A percentile compares a stretch with the other conserved stretches of the same genome.
phyloP scores from a whole-genome alignment of 1,139 yeast genomes.

The Debaryomyces psychrophilus region DNA sequence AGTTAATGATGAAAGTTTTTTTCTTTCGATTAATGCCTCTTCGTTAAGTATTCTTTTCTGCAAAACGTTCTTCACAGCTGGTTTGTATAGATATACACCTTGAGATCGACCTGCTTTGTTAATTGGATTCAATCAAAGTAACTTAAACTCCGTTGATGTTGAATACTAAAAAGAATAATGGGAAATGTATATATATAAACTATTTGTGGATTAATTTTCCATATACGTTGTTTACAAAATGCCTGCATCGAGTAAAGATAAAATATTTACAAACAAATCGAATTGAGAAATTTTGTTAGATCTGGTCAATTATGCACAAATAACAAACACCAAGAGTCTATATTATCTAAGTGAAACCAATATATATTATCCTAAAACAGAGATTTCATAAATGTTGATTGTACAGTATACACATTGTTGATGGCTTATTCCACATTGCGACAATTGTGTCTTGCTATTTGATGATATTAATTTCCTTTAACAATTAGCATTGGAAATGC shows the following conservation, averaged over 20 bases:
- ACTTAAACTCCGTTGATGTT: neutral
- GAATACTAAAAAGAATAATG: slow-evolving; percentile 1
- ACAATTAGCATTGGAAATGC: neutral
- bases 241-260: slow-evolving; percentile 10
- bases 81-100: slow-evolving; percentile 2
- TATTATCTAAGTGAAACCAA: neutral
- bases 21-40: slow-evolving; percentile 4
- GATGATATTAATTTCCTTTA: neutral
- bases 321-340: slow-evolving; percentile 4
- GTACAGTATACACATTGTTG: neutral
- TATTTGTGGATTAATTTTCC: slow-evolving; percentile 11
- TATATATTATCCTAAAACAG: slow-evolving; percentile 8
- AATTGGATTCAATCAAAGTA: neutral
- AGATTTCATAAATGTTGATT: slow-evolving; percentile 5
- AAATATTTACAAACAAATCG: slow-evolving; percentile 21
- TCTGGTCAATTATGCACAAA: neutral
- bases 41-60: neutral
- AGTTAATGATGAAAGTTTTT: slow-evolving; percentile 1
- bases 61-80: slow-evolving; percentile 1
- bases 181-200: slow-evolving; percentile 9
- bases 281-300: slow-evolving; percentile 17
- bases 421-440: neutral
- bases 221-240: slow-evolving; percentile 12
- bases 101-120: neutral
- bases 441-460: neutral